Evolutionary conservation across 345 rosid genomes (phyloP).

Genomic region (Brassica cretica): DNA sequence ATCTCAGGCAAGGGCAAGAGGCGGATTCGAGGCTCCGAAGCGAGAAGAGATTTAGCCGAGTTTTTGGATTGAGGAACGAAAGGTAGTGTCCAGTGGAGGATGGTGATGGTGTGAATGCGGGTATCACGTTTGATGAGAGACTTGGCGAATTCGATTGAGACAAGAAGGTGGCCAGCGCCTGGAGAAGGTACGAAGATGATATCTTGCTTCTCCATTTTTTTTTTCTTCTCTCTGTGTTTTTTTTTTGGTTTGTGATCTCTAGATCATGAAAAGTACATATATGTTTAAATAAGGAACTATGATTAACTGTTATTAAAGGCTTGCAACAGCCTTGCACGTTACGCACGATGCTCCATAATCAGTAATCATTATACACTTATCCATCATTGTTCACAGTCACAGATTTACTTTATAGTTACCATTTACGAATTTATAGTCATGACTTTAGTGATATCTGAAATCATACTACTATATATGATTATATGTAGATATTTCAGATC

Average conservation of each 20-base stretch:
- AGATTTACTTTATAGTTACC: conserved; percentile 2
- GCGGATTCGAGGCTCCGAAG: conserved; percentile 29
- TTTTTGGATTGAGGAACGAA: conserved; percentile 29
- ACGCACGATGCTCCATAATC: not conserved
- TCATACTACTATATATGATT: not conserved
- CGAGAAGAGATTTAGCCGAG: conserved; percentile 27
- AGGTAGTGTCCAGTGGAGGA: conserved; percentile 33
- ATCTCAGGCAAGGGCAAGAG: conserved; percentile 29
- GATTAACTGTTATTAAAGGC: not conserved
- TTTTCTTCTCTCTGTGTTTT: not conserved
- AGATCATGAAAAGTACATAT: not conserved
- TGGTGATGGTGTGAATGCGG: conserved; percentile 37
- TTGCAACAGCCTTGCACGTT: not conserved
- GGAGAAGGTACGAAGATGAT: conserved; percentile 36
- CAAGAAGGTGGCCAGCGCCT: conserved; percentile 47
- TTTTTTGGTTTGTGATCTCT: not conserved
- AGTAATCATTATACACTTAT: not conserved
- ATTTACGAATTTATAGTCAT: not conserved
- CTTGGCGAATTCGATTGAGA: conserved; percentile 51
- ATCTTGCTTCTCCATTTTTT: conserved; percentile 12
- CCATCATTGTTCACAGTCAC: not conserved
- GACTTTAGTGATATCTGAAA: not conserved
- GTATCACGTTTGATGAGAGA: conserved; percentile 41
- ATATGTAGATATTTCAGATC: not conserved
- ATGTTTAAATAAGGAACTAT: not conserved